A percentile compares a stretch with the other conserved stretches of the same genome.
phyloP scores from a whole-genome alignment of 1,284 basidiomycete species.

The Gymnopus androsaceus region DNA sequence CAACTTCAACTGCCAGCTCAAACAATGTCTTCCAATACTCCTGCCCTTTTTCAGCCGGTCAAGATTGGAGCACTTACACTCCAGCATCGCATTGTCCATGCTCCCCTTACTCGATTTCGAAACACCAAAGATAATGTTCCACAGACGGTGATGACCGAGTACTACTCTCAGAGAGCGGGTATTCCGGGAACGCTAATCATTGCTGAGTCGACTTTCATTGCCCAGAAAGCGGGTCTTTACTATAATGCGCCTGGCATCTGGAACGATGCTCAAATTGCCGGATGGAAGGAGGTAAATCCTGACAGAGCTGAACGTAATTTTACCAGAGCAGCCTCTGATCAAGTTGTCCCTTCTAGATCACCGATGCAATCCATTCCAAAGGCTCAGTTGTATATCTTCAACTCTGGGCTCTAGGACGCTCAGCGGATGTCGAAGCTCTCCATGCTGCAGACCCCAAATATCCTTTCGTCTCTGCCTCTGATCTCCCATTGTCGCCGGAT shows the following conservation, averaged over 20 bases:
- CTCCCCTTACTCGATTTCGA: conserved; percentile 9
- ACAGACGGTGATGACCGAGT: conserved; percentile 39
- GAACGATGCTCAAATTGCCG: conserved; percentile 43
- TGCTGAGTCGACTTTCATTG: conserved; percentile 48
- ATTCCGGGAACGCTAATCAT: conserved; percentile 49
- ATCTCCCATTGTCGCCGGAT: conserved; percentile 33
- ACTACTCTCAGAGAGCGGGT: conserved; percentile 49
- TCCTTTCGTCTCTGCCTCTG: conserved; percentile 41
- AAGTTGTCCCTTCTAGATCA: not conserved
- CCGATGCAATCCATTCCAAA: conserved; percentile 28
- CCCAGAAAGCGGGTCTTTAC: conserved; percentile 38
- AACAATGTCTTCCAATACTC: no score
- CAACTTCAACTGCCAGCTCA: no score
- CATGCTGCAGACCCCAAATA: no score
- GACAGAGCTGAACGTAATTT: no score
- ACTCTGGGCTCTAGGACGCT: conserved; percentile 27
- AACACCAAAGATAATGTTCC: conserved; percentile 21
- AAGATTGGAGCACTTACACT: not conserved
- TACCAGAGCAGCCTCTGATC: no score
- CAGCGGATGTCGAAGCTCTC: no score
- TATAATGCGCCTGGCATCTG: conserved; percentile 45
- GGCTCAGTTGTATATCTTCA: conserved; percentile 27
- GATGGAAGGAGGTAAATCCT: conserved; percentile 49
- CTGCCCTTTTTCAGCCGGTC: conserved; percentile 4
- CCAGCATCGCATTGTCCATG: conserved; percentile 10